Evolutionary conservation across 2,329 filamentous ascomycete genomes (phyloP), one percentile per base, ranked within the genome.

Genomic region (Cercospora sp.): DNA sequence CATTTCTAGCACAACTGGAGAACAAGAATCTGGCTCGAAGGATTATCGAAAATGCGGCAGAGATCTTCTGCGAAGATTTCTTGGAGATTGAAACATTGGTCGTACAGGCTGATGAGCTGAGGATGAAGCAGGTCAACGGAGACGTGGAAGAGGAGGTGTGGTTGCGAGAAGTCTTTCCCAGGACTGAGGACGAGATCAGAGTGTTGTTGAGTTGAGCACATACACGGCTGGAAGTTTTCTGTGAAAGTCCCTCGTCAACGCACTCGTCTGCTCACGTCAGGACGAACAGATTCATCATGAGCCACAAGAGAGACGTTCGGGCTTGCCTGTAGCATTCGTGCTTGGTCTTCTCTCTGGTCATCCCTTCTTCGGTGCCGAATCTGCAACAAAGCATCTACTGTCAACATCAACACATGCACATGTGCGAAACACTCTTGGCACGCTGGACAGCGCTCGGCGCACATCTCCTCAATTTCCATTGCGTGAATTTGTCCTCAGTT

Each of bases 11-110:
- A 71, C 83, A 87, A 51, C 81, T 99, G 1, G 89, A 91, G 69
- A 91, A 92, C 74, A 87, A 91, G 1, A 85, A 84, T 10, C 81
- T 96, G 66, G 90, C 91, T 13, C 87, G 92, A 59, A 84, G 89
- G 58, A 87, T 97, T 60, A 95, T 92, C 0, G 92, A 96, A 74
- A 87, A 91, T 71, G 94, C 94, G 0, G 91, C 93, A 0, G 89
- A 92, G 73, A 85, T 83, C 63, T 99, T 99, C 80, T 96, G 93
- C 72, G 85, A 86, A 33, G 91, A 95, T 74, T 99, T 98, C 80
- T 92, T 90, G 74, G 83, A 85, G 69, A 82, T 91, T 8, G 90
- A 92, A 77, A 83, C 82, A 53, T 85, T 85, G 77, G 82, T 92
- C 30, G 79, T 87, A 26, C 83, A 83, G 39, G 84, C 85, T 4